Conservation (phyloP, 2,329 filamentous ascomycete genomes). For the Aureobasidium melanogenum region DNA sequence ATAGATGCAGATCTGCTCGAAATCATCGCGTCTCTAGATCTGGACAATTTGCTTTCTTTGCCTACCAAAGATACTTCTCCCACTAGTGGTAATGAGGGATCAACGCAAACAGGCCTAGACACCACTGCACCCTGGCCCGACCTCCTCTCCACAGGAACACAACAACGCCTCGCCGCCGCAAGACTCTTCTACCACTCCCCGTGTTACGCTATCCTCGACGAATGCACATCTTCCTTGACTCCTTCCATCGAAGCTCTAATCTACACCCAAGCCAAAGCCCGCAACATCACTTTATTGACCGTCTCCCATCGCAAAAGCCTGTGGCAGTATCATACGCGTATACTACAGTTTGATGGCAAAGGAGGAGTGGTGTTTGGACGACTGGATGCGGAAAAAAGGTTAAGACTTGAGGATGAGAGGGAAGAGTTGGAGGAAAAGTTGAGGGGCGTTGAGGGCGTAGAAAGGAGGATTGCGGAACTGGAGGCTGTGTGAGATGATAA, state of each 20-base stretch:
- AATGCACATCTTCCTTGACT: conserved; percentile 93
- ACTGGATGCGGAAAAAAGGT: conserved; percentile 75
- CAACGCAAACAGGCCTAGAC: conserved; percentile 58
- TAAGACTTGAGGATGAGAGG: conserved; percentile 90
- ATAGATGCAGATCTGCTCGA: conserved; percentile 71
- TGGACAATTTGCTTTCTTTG: conserved; percentile 61
- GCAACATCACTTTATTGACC: conserved; percentile 94
- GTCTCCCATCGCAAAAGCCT: conserved; percentile 84
- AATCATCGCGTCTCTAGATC: conserved; percentile 70
- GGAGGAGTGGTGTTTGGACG: conserved; percentile 83
- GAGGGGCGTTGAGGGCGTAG: conserved; percentile 76
- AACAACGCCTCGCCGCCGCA: conserved; percentile 96
- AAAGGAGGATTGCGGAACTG: conserved; percentile 75
- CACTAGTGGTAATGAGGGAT: background rate
- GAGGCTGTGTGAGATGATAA: background rate
- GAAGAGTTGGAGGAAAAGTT: conserved; percentile 85
- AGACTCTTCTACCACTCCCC: conserved; percentile 88
- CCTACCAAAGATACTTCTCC: background rate
- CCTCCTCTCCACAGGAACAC: conserved; percentile 80
- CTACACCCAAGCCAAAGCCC: conserved; percentile 89
- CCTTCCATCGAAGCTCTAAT: conserved; percentile 90
- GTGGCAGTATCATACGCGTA: conserved; percentile 94
- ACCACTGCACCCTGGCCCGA: conserved; percentile 91
- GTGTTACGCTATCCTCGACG: conserved; percentile 90
- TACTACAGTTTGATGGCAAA: conserved; percentile 93